A percentile compares a stretch with the other conserved stretches of the same genome.
These are phyloP conservation scores for Phytophthora fragariaefolia DNA, from an alignment of 352 stramenopile genomes.

Conservation along the genomic window DNA sequence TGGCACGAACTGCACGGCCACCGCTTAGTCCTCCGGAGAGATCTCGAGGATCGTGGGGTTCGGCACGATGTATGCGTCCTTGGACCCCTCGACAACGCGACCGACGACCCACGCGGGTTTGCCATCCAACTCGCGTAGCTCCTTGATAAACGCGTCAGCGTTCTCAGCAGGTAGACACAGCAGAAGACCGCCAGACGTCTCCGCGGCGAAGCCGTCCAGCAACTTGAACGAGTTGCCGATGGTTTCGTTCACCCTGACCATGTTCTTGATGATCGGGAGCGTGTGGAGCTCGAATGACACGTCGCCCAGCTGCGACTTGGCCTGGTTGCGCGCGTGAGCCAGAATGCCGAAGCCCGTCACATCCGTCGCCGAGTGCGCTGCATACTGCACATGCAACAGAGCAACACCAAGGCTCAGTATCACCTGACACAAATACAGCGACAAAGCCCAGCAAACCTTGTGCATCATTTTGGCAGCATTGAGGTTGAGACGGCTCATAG, in stretches of 20 bases:
- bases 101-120: conserved; percentile 94
- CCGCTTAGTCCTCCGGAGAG: conserved; percentile 45
- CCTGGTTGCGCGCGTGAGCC: conserved; percentile 93
- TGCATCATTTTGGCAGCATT: conserved; percentile 93
- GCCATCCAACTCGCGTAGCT: conserved; percentile 89
- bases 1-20: background rate
- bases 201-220: conserved; percentile 90
- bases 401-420: background rate
- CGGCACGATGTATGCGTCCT: conserved; percentile 65
- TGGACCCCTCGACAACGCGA: conserved; percentile 79
- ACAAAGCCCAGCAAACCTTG: conserved; percentile 52
- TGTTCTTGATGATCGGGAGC: conserved; percentile 93
- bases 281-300: conserved; percentile 94
- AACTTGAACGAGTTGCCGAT: conserved; percentile 94
- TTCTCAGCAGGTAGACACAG: conserved; percentile 89
- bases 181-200: conserved; percentile 95
- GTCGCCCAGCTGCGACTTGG: conserved; percentile 89
- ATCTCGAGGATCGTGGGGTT: conserved; percentile 68
- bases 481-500: conserved; percentile 94
- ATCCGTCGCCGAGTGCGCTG: conserved; percentile 94
- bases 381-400: conserved; percentile 57
- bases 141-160: conserved; percentile 86
- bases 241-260: conserved; percentile 86
- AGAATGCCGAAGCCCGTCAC: conserved; percentile 97
- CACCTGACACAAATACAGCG: background rate